Evolutionary conservation across 202 grass and related monocot species (phyloP).

Genomic region (Musa balbisiana): DNA sequence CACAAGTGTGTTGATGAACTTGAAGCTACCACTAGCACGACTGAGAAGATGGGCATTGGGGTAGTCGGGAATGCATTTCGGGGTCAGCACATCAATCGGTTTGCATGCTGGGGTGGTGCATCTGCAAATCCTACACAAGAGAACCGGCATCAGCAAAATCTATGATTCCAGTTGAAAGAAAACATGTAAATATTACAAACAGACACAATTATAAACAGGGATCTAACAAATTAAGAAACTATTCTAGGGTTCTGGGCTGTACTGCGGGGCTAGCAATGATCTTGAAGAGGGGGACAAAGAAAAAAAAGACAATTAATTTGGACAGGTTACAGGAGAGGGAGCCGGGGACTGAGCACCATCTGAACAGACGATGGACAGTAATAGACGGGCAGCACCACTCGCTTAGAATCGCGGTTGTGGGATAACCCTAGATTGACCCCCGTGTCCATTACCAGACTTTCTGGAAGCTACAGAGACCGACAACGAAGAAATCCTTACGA

Average conservation of each 20-base stretch:
- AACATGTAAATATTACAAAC: background rate
- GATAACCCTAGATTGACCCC: slow-evolving; percentile 12
- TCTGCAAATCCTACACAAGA: background rate
- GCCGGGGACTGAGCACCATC: background rate
- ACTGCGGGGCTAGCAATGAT: background rate
- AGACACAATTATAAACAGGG: background rate
- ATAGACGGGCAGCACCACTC: background rate
- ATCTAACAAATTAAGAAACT: background rate
- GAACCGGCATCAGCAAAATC: background rate
- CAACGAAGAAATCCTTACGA: background rate
- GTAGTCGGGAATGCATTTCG: slow-evolving; percentile 7
- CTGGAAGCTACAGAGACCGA: slow-evolving; percentile 16
- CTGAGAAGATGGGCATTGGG: slow-evolving; percentile 10
- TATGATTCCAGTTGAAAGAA: background rate
- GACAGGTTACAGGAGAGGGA: background rate
- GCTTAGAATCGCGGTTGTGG: background rate
- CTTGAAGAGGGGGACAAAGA: background rate
- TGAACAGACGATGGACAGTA: background rate
- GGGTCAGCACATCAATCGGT: background rate
- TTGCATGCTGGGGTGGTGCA: slow-evolving; percentile 6
- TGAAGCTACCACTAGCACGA: background rate
- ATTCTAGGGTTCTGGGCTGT: background rate
- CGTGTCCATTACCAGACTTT: slow-evolving; percentile 15
- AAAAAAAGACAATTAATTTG: background rate
- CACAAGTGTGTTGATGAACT: background rate